phyloP scores from a whole-genome alignment of 495 filamentous ascomycete species.

The Daldinia bambusicola region DNA sequence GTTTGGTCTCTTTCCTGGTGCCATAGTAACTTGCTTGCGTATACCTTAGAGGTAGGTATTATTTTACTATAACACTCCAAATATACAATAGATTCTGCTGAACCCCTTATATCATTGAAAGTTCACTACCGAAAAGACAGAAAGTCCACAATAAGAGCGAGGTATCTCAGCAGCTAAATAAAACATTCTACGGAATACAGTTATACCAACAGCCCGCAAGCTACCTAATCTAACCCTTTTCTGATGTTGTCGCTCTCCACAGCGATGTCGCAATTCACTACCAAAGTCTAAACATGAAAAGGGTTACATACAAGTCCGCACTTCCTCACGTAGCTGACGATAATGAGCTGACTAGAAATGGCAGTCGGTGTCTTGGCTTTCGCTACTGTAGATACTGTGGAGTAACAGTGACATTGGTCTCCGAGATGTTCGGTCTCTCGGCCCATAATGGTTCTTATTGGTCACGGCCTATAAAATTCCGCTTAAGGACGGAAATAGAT shows the following conservation, averaged over 20 bases:
- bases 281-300: constrained; percentile 5
- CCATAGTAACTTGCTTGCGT: constrained; percentile 28
- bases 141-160: not conserved
- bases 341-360: constrained; percentile 25
- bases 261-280: constrained; percentile 35
- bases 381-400: constrained; percentile 24
- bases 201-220: not conserved
- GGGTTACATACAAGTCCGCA: constrained; percentile 15
- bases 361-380: constrained; percentile 10
- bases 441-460: constrained; percentile 21
- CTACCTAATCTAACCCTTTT: not conserved
- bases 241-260: constrained; percentile 30
- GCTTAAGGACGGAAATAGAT: not conserved
- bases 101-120: not conserved
- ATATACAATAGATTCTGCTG: not conserved
- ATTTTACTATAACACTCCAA: not conserved
- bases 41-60: not conserved
- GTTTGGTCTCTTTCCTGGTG: constrained; percentile 57
- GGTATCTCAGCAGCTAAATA: not conserved
- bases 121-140: not conserved
- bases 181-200: not conserved
- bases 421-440: constrained; percentile 34
- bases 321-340: constrained; percentile 6
- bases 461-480: constrained; percentile 6
- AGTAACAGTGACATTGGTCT: constrained; percentile 8